Evolutionary conservation across 202 grass and related monocot species (phyloP), one percentile per base, ranked within the genome.

Genomic region (Zizania palustris): DNA sequence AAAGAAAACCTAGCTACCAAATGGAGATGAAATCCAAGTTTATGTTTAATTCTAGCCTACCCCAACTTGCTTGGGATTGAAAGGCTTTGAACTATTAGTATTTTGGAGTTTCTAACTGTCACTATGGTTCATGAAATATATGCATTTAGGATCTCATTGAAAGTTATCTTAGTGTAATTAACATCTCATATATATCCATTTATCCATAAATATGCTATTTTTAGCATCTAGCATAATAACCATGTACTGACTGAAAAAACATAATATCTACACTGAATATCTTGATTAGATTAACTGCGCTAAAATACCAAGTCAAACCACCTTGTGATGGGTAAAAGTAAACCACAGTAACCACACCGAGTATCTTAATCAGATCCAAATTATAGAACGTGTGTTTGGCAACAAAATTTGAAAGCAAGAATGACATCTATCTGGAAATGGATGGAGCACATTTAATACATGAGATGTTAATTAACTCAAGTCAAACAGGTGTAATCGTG

Each of bases 371-470:
- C 18, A 20, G 38, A 65, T 40, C 18, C 38, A 42, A 18, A 54
- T 16, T 5, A 2, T 54, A 65, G 9, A 11, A 65, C 16, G 40
- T 64, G 4, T 18, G 39, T 65, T 41, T 65, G 37, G 16, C 37
- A 65, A 42, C 38, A 11, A 41, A 65, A 18, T 65, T 65, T 65
- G 62, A 19, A 65, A 65, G 37, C 62, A 65, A 41, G 14, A 20
- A 42, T 65, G 62, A 0, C 62, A 19, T 20, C 8, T 16, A 65
- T 65, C 19, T 65, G 16, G 16, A 19, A 65, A 65, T 5, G 4
- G 62, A 64, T 7, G 62, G 62, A 19, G 16, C 9, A 64, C 36
- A 67, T 22, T 67, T 22, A 13, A 22, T 45, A 22, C 64, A 44
- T 45, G 11, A 67, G 19, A 53, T 18, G 15, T 53, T 6, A 53